Base-by-base conservation (phyloP, 768 basidiomycete species). In the Lactifluus rugatus region DNA sequence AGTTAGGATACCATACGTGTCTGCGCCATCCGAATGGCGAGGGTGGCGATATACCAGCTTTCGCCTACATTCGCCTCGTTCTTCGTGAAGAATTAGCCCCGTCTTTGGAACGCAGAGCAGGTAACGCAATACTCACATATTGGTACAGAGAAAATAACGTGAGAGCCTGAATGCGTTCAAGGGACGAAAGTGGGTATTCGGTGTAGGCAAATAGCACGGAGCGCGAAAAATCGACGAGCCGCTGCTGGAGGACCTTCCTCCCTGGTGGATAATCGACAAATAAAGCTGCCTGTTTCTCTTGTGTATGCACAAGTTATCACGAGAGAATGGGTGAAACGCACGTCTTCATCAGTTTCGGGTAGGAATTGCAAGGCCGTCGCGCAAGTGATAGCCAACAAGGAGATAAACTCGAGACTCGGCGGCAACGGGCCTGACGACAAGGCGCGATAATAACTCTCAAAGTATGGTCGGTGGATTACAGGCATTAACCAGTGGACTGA, bases 11-110 rank as follows among this genome's bases (percentile, higher is more conserved):
- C 26, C 62, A 23, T 60, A 66, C 66, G 54, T 26, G 61, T 62
- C 48, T 66, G 66, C 8, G 66, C 66, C 60, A 62, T 64, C 16
- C 66, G 65, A 48, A 66, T 64, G 7, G 66, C 66, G 13, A 62
- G 49, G 36, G 53, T 56, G 14, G 54, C 39, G 23, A 58, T 61
- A 39, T 63, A 63, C 49, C 54, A 62, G 36, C 61, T 51, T 49
- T 64, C 62, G 9, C 52, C 54, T 8, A 61, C 48, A 32, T 54
- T 53, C 1, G 45, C 54, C 8, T 57, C 61, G 17, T 64, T 64
- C 63, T 64, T 25, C 5, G 8, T 5, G 19, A 16, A 25, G 11
- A 4, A 11, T 48, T 28, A n/a, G 34, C 28, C 19, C 36, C 7
- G 17, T n/a, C 13, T 32, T 3, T 26, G 11, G 11, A 28, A 21